These are phyloP conservation scores for Phytomonas serpens DNA, from an alignment of 208 protist species.

Conservation along the genomic window DNA sequence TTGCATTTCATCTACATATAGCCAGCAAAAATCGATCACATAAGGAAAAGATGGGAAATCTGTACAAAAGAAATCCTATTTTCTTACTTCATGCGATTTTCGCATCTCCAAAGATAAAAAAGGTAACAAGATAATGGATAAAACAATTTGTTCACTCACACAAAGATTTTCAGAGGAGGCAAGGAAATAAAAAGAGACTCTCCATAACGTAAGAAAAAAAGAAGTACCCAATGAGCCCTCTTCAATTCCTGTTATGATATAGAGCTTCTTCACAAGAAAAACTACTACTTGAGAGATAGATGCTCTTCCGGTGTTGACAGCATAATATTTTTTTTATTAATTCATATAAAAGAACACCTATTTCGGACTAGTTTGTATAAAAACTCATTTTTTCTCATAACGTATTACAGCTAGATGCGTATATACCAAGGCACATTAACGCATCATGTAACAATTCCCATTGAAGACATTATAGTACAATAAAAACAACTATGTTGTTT, in stretches of 20 bases:
- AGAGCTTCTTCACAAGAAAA: neutral
- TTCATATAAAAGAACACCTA: slow-evolving; percentile 1
- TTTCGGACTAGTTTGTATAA: slow-evolving; percentile 1
- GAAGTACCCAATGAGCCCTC: neutral
- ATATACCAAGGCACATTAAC: slow-evolving; percentile 2
- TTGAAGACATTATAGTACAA: neutral
- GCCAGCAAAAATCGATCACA: slow-evolving; percentile 11
- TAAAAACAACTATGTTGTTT: slow-evolving; percentile 10
- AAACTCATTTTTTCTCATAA: slow-evolving; percentile 2
- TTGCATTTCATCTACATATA: neutral
- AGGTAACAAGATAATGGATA: neutral
- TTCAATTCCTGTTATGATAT: neutral
- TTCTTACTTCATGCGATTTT: slow-evolving; percentile 10
- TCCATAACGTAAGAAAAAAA: slow-evolving; percentile 4
- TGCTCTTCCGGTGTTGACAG: neutral
- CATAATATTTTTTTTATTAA: slow-evolving; percentile 1
- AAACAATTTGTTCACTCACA: neutral
- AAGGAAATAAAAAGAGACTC: slow-evolving; percentile 14
- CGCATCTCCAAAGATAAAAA: slow-evolving; percentile 1
- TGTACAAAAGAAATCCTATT: slow-evolving; percentile 11
- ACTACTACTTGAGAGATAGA: neutral
- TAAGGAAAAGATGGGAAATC: slow-evolving; percentile 16
- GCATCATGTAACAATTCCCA: neutral
- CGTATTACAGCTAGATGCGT: neutral
- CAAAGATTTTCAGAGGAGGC: neutral